A percentile compares a stretch with the other conserved stretches of the same genome.
Evolutionary conservation across 2,329 filamentous ascomycete species (phyloP).

Genomic region (Zalaria obscura): DNA sequence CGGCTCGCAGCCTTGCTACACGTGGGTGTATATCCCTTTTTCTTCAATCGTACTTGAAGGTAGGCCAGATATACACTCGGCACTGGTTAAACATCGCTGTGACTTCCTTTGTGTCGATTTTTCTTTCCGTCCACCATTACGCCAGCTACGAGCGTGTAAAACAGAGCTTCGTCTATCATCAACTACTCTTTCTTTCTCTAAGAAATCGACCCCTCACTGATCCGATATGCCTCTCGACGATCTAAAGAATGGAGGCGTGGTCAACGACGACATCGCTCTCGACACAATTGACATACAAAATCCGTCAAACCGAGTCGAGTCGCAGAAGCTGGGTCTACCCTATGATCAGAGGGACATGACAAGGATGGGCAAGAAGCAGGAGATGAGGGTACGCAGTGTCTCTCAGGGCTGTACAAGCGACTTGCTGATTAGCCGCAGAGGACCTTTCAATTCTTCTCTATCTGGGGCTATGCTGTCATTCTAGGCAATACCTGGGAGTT

Average conservation of each 20-base stretch:
- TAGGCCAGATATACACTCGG: too few relatives aligned
- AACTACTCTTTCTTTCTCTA: too few relatives aligned
- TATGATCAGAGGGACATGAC: slow-evolving; percentile 12
- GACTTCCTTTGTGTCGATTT: too few relatives aligned
- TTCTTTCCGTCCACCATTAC: too few relatives aligned
- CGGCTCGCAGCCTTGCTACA: too few relatives aligned
- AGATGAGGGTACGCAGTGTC: slow-evolving; percentile 6
- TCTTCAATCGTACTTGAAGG: too few relatives aligned
- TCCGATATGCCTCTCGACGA: background rate
- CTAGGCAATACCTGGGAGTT: slow-evolving; percentile 14
- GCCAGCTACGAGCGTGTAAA: too few relatives aligned
- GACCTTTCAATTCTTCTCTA: slow-evolving; percentile 14
- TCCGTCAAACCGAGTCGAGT: background rate
- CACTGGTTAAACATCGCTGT: too few relatives aligned
- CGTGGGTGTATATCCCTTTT: too few relatives aligned
- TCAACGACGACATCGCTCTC: background rate
- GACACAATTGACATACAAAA: background rate
- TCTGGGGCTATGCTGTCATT: slow-evolving; percentile 15
- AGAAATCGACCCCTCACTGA: background rate
- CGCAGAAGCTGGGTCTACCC: background rate
- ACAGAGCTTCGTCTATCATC: too few relatives aligned
- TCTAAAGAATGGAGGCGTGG: background rate
- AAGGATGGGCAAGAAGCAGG: slow-evolving; percentile 15
- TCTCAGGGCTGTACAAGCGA: background rate
- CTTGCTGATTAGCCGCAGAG: slow-evolving; percentile 8